Base-by-base conservation (phyloP, 2,329 filamentous ascomycete species). In the Pseudopyricularia javanii region DNA sequence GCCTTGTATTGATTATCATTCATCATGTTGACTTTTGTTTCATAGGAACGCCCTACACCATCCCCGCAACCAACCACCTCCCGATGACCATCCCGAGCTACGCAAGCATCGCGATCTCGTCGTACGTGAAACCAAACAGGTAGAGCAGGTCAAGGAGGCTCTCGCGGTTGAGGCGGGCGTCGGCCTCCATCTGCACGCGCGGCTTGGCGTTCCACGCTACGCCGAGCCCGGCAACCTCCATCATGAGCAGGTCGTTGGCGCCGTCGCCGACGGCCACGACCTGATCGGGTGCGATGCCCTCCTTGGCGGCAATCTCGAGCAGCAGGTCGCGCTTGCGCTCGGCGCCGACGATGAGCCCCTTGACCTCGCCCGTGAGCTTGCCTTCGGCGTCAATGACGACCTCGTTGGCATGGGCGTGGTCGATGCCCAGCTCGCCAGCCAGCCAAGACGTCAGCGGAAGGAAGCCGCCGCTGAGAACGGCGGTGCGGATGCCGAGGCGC, bases 391-490 rank as follows among this genome's bases (percentile, higher is more conserved):
- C 71, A 56, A 82, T 80, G 15, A 83, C 77, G 0, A 91, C 85
- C 61, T 91, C 83, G 66, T 98, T 98, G 40, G 93, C 93, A 64
- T 85, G 82, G 0, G 88, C 90, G 63, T 95, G 83, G 67, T 97
- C 88, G 54, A 98, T 80, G 14, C 88, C 93, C 26, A 98, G 73
- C 62, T 88, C 76, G 40, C 74, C 74, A 15, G 88, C 90, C 34
- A 97, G 78, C 88, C 91, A 97, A 54, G 82, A 77, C 0, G 93
- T 94, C 57, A 97, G 71, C 0, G 91, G 91, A 57, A 88, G 81
- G 69, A 98, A 98, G 0, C 93, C 93, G 47, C 93, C 93, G 33
- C 89, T 95, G 32, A 96, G 70, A 5, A 98, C 91, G 0, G 91
- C 93, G 2, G 90, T 89, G 70, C 88, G 91, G 68, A 87, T 85